Conservation (phyloP, 2,329 filamentous ascomycete species). For the Penicillium digitatum region DNA sequence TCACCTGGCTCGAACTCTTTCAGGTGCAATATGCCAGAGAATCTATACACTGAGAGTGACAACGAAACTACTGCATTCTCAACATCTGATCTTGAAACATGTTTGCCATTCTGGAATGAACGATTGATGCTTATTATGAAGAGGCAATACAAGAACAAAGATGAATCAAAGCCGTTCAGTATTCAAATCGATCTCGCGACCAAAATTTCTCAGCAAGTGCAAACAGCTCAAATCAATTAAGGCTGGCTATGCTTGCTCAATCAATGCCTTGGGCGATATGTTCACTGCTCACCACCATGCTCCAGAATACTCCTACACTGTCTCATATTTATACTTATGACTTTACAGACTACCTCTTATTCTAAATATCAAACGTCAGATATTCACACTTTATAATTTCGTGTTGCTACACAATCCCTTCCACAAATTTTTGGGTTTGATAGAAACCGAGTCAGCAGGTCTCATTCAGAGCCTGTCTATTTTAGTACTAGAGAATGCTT, state of each 20-base stretch:
- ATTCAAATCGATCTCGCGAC: slow-evolving; percentile 7
- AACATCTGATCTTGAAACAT: background rate
- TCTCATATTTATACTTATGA: background rate
- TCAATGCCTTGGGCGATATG: background rate
- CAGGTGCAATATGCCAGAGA: background rate
- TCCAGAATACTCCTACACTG: background rate
- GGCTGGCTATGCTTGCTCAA: background rate
- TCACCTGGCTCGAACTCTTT: background rate
- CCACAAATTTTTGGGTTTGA: background rate
- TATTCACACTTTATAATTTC: too few species aligned
- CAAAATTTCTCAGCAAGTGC: slow-evolving; percentile 5
- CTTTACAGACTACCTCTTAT: background rate
- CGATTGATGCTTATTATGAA: slow-evolving; percentile 12
- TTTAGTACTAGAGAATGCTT: background rate
- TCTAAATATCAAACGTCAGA: background rate
- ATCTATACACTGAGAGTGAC: slow-evolving; percentile 1
- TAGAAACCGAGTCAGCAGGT: background rate
- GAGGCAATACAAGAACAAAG: slow-evolving; percentile 3
- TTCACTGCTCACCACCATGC: background rate
- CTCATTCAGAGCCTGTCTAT: background rate
- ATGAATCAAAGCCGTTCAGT: background rate
- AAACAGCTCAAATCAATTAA: background rate
- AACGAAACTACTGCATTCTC: background rate
- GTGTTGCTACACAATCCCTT: background rate
- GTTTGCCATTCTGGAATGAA: slow-evolving; percentile 11